A percentile compares a stretch with the other conserved stretches of the same genome.
Evolutionary conservation across 306 rosid genomes (phyloP).

Genomic region (Lagenaria siceraria): DNA sequence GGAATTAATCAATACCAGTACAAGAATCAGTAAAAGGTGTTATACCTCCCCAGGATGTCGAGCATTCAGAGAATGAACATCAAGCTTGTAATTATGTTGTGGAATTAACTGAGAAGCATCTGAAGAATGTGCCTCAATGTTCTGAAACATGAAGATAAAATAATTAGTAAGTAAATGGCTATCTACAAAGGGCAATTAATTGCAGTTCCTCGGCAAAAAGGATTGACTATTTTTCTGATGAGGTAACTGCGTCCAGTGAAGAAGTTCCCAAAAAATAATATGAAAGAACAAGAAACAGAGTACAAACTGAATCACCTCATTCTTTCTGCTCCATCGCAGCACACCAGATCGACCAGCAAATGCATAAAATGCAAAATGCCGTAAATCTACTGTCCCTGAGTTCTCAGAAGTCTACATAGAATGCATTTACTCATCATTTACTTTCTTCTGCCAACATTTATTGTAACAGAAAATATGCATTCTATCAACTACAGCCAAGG

Average conservation of each 20-base stretch:
- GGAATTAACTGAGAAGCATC: conserved; percentile 80
- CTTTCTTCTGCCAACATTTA: conserved; percentile 4
- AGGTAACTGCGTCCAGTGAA: background rate
- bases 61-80: conserved; percentile 75
- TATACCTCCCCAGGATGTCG: conserved; percentile 93
- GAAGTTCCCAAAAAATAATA: background rate
- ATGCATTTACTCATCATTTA: conserved; percentile 13
- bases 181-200: background rate
- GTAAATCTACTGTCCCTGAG: conserved; percentile 63
- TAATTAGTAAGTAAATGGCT: background rate
- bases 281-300: background rate
- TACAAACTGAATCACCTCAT: conserved; percentile 42
- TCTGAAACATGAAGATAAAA: conserved; percentile 39
- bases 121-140: conserved; percentile 70
- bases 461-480: background rate
- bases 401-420: conserved; percentile 53
- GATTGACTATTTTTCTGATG: background rate
- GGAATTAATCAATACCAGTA: background rate
- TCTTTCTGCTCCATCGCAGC: conserved; percentile 66
- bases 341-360: conserved; percentile 84
- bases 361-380: conserved; percentile 86
- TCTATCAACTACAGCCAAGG: background rate
- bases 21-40: background rate
- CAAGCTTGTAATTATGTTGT: conserved; percentile 95
- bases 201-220: background rate